phyloP scores from a whole-genome alignment of 2,329 filamentous ascomycete species.

The Cordyceps pruinosa region DNA sequence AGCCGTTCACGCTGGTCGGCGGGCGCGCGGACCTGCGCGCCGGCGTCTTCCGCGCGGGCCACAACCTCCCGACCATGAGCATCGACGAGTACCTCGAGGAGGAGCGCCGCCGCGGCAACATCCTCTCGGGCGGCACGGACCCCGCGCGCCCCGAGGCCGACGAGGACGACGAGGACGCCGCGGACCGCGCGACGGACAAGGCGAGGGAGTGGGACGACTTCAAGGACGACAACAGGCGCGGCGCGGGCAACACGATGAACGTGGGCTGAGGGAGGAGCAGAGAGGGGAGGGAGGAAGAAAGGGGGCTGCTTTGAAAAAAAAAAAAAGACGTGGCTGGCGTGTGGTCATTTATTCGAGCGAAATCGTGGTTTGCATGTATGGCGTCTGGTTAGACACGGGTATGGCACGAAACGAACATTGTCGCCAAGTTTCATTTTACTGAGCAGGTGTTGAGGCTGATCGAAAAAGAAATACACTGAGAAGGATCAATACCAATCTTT shows the following conservation, averaged over 20 bases:
- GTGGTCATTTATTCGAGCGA: neutral
- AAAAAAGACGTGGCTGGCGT: too few species aligned
- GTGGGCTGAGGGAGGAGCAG: slow-evolving; percentile 45
- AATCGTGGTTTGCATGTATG: neutral
- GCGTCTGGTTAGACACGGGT: neutral
- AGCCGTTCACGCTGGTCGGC: slow-evolving; percentile 82
- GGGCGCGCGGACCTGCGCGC: slow-evolving; percentile 67
- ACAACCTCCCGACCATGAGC: slow-evolving; percentile 93
- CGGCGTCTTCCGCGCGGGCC: slow-evolving; percentile 82
- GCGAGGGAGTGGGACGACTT: slow-evolving; percentile 94
- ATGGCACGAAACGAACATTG: neutral
- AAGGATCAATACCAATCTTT: too few species aligned
- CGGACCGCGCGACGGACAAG: slow-evolving; percentile 87
- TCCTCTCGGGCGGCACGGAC: slow-evolving; percentile 85
- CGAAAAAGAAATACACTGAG: too few species aligned
- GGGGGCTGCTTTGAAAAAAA: too few species aligned
- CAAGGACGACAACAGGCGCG: slow-evolving; percentile 79
- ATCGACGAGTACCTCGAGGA: slow-evolving; percentile 98
- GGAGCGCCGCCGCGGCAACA: slow-evolving; percentile 74
- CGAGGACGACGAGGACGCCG: slow-evolving; percentile 84
- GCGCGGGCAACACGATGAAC: slow-evolving; percentile 76
- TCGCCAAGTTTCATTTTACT: neutral
- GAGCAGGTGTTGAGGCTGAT: neutral
- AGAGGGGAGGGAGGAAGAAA: neutral
- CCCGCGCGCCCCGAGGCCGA: slow-evolving; percentile 65